phyloP scores from a whole-genome alignment of 345 rosid species.

The Citrus hindsii region DNA sequence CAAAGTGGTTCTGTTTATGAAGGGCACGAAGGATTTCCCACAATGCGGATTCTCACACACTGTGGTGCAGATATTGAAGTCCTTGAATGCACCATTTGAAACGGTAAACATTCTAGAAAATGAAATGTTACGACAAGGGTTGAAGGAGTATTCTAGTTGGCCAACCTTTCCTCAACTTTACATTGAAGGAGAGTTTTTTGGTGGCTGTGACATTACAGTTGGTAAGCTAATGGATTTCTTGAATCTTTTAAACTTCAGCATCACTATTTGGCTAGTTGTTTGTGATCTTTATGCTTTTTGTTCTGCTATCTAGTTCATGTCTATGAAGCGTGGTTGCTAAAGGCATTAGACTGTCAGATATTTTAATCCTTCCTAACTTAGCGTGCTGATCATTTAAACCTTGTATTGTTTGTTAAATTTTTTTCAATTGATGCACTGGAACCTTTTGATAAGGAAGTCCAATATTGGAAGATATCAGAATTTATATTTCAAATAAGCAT shows the following conservation, averaged over 20 bases:
- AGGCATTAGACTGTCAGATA: not conserved
- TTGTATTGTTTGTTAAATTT: not conserved
- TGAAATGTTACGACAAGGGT: slow-evolving; percentile 77
- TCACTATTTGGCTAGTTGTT: not conserved
- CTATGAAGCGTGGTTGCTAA: not conserved
- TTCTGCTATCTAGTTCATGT: not conserved
- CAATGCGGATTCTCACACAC: slow-evolving; percentile 96
- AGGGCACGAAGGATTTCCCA: slow-evolving; percentile 86
- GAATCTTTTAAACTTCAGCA: not conserved
- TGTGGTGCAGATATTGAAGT: slow-evolving; percentile 79
- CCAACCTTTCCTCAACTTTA: slow-evolving; percentile 97
- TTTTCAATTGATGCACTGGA: not conserved
- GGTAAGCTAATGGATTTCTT: slow-evolving; percentile 36
- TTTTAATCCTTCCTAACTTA: too few relatives aligned
- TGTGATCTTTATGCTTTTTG: not conserved
- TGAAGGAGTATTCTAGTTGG: slow-evolving; percentile 93
- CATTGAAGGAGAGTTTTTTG: slow-evolving; percentile 84
- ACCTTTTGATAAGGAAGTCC: not conserved
- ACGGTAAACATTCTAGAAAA: slow-evolving; percentile 77
- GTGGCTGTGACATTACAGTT: slow-evolving; percentile 90
- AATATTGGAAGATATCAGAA: not conserved
- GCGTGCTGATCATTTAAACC: not conserved
- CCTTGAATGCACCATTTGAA: slow-evolving; percentile 69
- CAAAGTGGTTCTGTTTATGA: slow-evolving; percentile 86
- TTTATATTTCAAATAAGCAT: not conserved